These are phyloP conservation scores for Canavalia gladiata DNA, from an alignment of 306 rosid genomes.

Conservation along the genomic window DNA sequence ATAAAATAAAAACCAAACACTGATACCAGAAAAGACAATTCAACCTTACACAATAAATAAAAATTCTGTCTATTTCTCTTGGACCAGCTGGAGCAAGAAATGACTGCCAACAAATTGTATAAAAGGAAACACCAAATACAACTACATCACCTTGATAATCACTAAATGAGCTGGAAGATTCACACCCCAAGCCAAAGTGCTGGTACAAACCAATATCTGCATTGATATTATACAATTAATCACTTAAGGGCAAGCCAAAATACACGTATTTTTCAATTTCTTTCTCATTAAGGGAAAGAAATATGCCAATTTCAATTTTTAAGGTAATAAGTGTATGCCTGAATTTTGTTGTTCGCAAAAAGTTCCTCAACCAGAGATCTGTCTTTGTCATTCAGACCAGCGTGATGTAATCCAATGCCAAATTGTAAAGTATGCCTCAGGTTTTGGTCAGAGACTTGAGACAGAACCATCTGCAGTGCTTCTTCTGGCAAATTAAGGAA, in stretches of 20 bases:
- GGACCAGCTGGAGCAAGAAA: constrained; percentile 34
- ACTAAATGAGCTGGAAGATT: constrained; percentile 99
- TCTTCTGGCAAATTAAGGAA: constrained; percentile 90
- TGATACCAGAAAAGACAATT: not conserved
- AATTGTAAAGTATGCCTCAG: constrained; percentile 95
- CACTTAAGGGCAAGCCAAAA: constrained; percentile 18
- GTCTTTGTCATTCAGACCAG: constrained; percentile 95
- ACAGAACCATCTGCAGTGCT: constrained; percentile 86
- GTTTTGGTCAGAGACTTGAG: constrained; percentile 92
- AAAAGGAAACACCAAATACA: constrained; percentile 31
- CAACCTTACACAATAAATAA: constrained; percentile 7
- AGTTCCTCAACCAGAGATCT: constrained; percentile 95
- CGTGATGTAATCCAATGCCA: constrained; percentile 97
- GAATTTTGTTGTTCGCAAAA: constrained; percentile 93
- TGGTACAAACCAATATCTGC: constrained; percentile 92
- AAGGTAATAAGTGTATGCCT: constrained; percentile 68
- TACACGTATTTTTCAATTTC: not conserved
- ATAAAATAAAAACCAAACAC: constrained; percentile 29
- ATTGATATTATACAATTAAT: constrained; percentile 40
- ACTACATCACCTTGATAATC: constrained; percentile 80
- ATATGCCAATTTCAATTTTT: constrained; percentile 6
- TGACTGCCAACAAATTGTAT: constrained; percentile 22
- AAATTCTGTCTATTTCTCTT: not conserved
- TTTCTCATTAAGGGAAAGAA: not conserved
- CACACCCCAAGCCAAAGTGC: constrained; percentile 99